Evolutionary conservation across 2,329 filamentous ascomycete genomes (phyloP).

Genomic region (Mycosphaerella sp.): DNA sequence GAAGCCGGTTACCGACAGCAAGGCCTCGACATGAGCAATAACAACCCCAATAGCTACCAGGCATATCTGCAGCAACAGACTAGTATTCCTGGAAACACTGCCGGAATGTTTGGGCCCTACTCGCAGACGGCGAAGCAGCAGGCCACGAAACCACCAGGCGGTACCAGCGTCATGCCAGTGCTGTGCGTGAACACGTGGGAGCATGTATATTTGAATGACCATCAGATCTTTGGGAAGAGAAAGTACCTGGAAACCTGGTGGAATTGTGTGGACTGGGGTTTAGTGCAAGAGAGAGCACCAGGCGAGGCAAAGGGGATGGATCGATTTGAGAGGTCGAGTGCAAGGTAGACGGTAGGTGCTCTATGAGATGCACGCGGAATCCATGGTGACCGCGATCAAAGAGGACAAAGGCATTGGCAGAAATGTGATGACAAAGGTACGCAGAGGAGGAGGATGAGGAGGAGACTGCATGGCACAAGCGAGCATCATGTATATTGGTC

Average conservation of each 20-base stretch:
- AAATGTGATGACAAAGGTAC: no score
- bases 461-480: no score
- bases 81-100: constrained; percentile 31
- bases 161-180: constrained; percentile 64
- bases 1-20: constrained; percentile 74
- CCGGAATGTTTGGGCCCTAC: constrained; percentile 36
- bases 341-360: not conserved
- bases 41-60: constrained; percentile 28
- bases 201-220: constrained; percentile 84
- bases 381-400: no score
- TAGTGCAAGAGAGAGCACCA: constrained; percentile 44
- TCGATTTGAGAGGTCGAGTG: constrained; percentile 2
- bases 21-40: constrained; percentile 62
- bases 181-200: constrained; percentile 96
- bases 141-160: constrained; percentile 53
- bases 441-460: no score
- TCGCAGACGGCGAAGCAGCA: constrained; percentile 27
- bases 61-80: constrained; percentile 20
- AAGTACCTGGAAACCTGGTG: constrained; percentile 77
- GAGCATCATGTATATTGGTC: no score
- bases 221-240: constrained; percentile 67
- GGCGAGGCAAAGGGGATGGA: constrained; percentile 10
- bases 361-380: not conserved
- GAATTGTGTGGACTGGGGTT: constrained; percentile 77
- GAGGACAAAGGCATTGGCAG: no score